phyloP scores from a whole-genome alignment of 2,329 filamentous ascomycete species.

The Alternaria sp. region DNA sequence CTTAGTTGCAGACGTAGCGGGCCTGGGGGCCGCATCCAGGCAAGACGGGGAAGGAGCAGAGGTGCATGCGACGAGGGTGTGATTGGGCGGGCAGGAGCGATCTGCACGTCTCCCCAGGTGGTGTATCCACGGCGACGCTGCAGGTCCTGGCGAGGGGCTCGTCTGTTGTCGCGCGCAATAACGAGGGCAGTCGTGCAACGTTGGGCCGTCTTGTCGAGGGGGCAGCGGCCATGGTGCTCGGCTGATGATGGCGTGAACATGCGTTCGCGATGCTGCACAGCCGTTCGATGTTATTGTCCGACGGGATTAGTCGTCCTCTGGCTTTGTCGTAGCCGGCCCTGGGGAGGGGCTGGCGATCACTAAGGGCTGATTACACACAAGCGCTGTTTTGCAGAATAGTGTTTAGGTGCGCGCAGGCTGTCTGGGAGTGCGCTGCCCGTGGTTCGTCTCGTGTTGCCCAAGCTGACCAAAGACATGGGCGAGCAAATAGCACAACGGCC shows the following conservation, averaged over 20 bases:
- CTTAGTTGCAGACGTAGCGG: conserved; percentile 29
- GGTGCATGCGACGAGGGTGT: conserved; percentile 13
- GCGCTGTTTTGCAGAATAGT: neutral
- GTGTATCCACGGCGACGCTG: conserved; percentile 17
- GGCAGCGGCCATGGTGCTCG: conserved; percentile 2
- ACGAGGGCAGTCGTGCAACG: conserved; percentile 15
- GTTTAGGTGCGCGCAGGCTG: conserved; percentile 1
- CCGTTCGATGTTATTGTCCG: neutral
- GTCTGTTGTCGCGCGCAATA: conserved; percentile 11
- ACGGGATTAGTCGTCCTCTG: neutral
- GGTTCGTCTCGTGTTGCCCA: conserved; percentile 11
- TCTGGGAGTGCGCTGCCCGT: neutral
- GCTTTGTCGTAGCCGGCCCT: neutral
- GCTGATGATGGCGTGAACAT: conserved; percentile 22
- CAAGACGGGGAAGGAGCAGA: conserved; percentile 14
- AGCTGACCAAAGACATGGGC: conserved; percentile 16
- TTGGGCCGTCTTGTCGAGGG: conserved; percentile 1
- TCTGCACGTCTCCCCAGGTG: conserved; percentile 24
- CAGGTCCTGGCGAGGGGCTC: conserved; percentile 13
- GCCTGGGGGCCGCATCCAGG: conserved; percentile 30
- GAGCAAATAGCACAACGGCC: conserved; percentile 3
- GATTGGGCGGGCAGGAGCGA: conserved; percentile 26
- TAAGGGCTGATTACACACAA: conserved; percentile 5
- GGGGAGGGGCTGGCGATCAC: neutral
- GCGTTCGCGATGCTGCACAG: neutral